Evolutionary conservation across 495 filamentous ascomycete species (phyloP), one percentile per base, ranked within the genome.

Genomic region (Venustampulla echinocandica): DNA sequence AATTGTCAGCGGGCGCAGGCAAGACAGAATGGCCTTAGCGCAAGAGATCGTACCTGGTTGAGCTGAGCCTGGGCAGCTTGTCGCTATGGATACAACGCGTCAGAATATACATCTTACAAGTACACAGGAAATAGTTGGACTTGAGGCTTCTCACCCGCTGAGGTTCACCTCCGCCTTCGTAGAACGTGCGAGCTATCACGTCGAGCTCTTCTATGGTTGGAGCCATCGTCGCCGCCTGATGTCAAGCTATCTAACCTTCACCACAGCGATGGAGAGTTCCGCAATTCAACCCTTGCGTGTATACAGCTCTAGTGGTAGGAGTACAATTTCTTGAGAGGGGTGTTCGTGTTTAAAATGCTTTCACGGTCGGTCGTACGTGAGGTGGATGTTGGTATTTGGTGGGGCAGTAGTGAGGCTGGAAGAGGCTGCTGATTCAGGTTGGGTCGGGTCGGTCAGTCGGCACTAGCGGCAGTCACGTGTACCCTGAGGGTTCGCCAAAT

Each of bases 181-280:
- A 97, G 71, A 98, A 96, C 66, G 86, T 82, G 53, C 83, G 89
- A 74, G 96, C 90, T 49, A 87, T 94, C 61, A 79, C 80, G 79
- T 98, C 92, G 68, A 98, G 74, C 75, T 98, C 93, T 62, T 80
- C 78, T 60, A 98, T 89, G 53, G 81, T 68, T 55, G 75, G 66
- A 57, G 74, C 68, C 72, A 75, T 76, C 44, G 47, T 55, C 45
- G 52, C 46, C 42, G 49, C 52, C 40, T 49, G 42, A 37, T 44
- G 19, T 52, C 23, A 18, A 35, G 45, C 44, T 36, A 19, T 39
- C 42, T 30, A 24, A 41, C 40, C 48, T 35, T 52, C 4, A 21
- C 35, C 33, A 27, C 39, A 44, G 45, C 48, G 37, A 50, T 54
- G 44, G 46, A n/a, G 42, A 21, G 18, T 14, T 17, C 17, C 28